Conservation (phyloP, 768 basidiomycete genomes). For the Rhodocollybia butyracea region DNA sequence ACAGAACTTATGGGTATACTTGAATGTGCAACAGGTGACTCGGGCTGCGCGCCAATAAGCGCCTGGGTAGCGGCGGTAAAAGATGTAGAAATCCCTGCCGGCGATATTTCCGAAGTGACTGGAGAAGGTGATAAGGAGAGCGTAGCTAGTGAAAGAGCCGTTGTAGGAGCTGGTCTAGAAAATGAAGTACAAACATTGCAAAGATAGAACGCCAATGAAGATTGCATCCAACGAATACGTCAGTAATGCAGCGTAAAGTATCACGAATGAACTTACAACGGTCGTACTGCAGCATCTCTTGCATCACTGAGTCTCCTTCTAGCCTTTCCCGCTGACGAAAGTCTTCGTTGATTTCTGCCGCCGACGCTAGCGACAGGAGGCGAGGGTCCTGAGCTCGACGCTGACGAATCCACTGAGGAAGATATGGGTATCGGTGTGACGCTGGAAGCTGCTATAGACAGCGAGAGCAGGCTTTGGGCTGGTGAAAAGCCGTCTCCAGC, state of each 20-base stretch:
- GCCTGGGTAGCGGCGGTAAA: background rate
- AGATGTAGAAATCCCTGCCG: background rate
- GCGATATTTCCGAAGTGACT: slow-evolving; percentile 27
- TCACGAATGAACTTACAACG: slow-evolving; percentile 55
- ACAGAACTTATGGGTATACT: background rate
- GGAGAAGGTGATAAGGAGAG: slow-evolving; percentile 40
- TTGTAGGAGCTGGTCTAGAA: slow-evolving; percentile 25
- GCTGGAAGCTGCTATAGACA: slow-evolving; percentile 60
- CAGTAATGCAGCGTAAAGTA: no score
- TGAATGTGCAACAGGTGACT: background rate
- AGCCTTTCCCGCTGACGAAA: slow-evolving; percentile 68
- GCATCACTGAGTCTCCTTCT: slow-evolving; percentile 77
- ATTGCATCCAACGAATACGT: background rate
- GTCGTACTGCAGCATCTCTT: slow-evolving; percentile 70
- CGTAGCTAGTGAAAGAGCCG: slow-evolving; percentile 41
- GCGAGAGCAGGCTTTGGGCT: slow-evolving; percentile 53
- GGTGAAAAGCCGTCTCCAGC: background rate
- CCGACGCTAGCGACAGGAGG: background rate
- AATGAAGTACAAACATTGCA: background rate
- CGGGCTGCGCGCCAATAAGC: background rate
- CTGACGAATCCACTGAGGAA: background rate
- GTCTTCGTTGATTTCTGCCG: slow-evolving; percentile 58
- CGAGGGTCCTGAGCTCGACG: slow-evolving; percentile 1
- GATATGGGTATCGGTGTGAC: slow-evolving; percentile 43
- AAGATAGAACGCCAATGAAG: background rate